phyloP scores from a whole-genome alignment of 495 filamentous ascomycete species.

The Penicillium atrosanguineum region DNA sequence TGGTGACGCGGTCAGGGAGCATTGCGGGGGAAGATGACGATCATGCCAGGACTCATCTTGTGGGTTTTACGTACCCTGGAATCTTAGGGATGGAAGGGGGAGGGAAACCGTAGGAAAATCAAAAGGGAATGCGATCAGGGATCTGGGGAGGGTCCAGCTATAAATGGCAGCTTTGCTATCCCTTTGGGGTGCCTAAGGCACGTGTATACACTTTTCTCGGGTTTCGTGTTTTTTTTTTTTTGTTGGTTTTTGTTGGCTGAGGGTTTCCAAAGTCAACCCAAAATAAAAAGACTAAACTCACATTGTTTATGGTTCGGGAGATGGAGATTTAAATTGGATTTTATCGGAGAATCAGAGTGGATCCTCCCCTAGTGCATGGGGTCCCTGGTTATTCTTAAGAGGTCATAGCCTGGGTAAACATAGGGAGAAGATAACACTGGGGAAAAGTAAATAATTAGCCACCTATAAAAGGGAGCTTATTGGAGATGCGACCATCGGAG shows the following conservation, averaged over 20 bases:
- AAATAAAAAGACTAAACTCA: neutral
- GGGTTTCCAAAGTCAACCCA: neutral
- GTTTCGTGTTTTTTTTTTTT: too few species aligned
- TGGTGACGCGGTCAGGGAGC: constrained; percentile 34
- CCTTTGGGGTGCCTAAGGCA: constrained; percentile 15
- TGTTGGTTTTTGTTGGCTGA: neutral
- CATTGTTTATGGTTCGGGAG: constrained; percentile 7
- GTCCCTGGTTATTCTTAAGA: neutral
- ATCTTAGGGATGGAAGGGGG: constrained; percentile 9
- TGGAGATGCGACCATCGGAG: constrained; percentile 36
- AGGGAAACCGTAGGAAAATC: neutral
- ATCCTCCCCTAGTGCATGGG: neutral
- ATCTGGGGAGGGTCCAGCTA: constrained; percentile 5
- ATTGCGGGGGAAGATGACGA: constrained; percentile 17
- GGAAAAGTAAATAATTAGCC: constrained; percentile 1
- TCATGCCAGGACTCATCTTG: constrained; percentile 28
- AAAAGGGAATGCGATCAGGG: constrained; percentile 6
- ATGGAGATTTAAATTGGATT: neutral
- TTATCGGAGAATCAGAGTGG: neutral
- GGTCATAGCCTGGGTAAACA: neutral
- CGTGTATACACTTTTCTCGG: neutral
- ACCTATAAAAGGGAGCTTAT: neutral
- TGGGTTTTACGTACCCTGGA: constrained; percentile 23
- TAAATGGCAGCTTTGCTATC: constrained; percentile 9
- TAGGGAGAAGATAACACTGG: constrained; percentile 2